Evolutionary conservation across 371 early-diverging fungal species (phyloP).

Genomic region (Mucor irregularis): DNA sequence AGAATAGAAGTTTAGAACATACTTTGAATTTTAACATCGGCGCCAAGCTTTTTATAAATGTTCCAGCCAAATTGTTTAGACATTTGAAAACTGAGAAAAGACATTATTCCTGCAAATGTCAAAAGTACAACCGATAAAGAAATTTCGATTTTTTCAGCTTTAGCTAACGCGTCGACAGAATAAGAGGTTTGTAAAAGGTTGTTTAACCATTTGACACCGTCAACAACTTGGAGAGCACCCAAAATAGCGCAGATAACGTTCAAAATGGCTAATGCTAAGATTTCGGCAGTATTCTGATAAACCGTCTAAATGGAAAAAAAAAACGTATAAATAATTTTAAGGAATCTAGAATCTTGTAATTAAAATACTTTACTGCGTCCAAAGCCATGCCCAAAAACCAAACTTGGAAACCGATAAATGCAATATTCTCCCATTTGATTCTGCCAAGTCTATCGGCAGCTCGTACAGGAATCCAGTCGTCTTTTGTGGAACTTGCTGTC

Average conservation of each 20-base stretch:
- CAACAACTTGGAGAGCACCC: slow-evolving; percentile 47
- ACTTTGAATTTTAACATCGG: slow-evolving; percentile 34
- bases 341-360: neutral
- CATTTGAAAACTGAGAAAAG: slow-evolving; percentile 35
- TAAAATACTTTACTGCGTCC: slow-evolving; percentile 43
- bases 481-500: slow-evolving; percentile 3
- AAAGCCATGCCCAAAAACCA: slow-evolving; percentile 37
- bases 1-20: too few species aligned
- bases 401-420: slow-evolving; percentile 31
- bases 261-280: slow-evolving; percentile 41
- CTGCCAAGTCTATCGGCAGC: slow-evolving; percentile 24
- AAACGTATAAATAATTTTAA: neutral
- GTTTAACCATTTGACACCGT: slow-evolving; percentile 45
- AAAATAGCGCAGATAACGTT: slow-evolving; percentile 48
- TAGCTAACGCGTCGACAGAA: slow-evolving; percentile 19
- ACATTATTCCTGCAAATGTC: slow-evolving; percentile 28
- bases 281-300: slow-evolving; percentile 48
- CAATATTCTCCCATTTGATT: slow-evolving; percentile 38
- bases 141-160: slow-evolving; percentile 46
- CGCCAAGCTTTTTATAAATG: slow-evolving; percentile 41
- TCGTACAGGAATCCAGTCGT: slow-evolving; percentile 3
- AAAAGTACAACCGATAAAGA: slow-evolving; percentile 37
- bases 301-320: slow-evolving; percentile 29
- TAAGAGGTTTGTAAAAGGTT: slow-evolving; percentile 17
- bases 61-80: slow-evolving; percentile 44